A percentile compares a stretch with the other conserved stretches of the same genome.
These are phyloP conservation scores for Meredithiella fracta DNA, from an alignment of 2,329 filamentous ascomycete species.

Conservation along the genomic window DNA sequence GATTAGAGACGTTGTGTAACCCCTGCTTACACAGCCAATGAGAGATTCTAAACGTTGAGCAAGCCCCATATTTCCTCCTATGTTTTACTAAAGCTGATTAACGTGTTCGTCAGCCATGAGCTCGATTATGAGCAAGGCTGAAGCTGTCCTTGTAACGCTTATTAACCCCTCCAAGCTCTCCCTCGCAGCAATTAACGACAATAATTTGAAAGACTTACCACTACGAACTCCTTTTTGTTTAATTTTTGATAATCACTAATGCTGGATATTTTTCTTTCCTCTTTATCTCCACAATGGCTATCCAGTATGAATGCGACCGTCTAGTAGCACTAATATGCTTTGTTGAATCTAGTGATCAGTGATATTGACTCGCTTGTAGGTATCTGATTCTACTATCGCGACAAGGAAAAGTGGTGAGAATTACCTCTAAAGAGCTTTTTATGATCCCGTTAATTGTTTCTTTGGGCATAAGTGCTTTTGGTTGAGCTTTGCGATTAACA, in stretches of 20 bases:
- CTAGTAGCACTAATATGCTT: not conserved
- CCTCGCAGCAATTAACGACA: not conserved
- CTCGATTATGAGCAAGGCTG: not conserved
- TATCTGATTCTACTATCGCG: conserved; percentile 94
- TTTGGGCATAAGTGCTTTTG: not conserved
- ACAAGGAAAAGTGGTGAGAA: conserved; percentile 93
- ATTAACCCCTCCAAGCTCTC: conserved; percentile 4
- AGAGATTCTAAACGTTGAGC: not conserved
- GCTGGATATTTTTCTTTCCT: not conserved
- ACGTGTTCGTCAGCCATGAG: conserved; percentile 1
- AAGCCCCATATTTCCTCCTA: conserved; percentile 2
- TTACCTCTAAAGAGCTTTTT: not conserved
- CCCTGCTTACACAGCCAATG: not conserved
- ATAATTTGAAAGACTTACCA: not conserved
- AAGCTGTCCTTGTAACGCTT: not conserved
- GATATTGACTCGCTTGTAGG: conserved; percentile 32
- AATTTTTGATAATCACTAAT: not conserved
- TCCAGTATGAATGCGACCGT: conserved; percentile 22
- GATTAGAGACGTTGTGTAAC: not conserved
- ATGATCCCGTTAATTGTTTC: not conserved
- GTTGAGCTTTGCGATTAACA: no score
- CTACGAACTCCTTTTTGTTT: not conserved
- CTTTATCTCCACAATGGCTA: conserved; percentile 25
- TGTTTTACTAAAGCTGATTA: not conserved
- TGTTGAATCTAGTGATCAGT: not conserved